phyloP scores from a whole-genome alignment of 2,329 filamentous ascomycete genomes.

The Hypoxylon sp. region DNA sequence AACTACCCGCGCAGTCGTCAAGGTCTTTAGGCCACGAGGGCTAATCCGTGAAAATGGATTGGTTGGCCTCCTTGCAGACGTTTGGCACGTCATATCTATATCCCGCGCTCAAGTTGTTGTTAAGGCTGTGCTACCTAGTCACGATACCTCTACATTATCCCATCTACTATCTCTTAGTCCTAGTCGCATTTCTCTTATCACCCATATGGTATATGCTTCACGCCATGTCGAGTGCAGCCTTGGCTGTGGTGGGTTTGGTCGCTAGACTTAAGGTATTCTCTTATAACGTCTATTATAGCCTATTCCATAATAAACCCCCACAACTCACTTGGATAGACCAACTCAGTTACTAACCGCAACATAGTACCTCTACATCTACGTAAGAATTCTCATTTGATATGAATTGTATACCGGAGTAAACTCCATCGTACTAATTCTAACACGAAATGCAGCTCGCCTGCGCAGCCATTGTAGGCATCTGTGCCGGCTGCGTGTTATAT shows the following conservation, averaged over 20 bases:
- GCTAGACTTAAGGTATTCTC: conserved; percentile 50
- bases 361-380: conserved; percentile 53
- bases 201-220: conserved; percentile 47
- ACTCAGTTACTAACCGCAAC: conserved; percentile 24
- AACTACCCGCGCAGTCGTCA: conserved; percentile 14
- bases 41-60: conserved; percentile 39
- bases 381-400: conserved; percentile 41
- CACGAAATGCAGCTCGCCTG: conserved; percentile 47
- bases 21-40: conserved; percentile 30
- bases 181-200: conserved; percentile 50
- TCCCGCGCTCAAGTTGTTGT: conserved; percentile 37
- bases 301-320: conserved; percentile 1
- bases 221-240: conserved; percentile 25
- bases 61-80: conserved; percentile 41
- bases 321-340: conserved; percentile 13
- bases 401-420: background rate
- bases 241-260: conserved; percentile 42
- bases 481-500: conserved; percentile 47
- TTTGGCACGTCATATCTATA: conserved; percentile 42
- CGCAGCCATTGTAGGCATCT: conserved; percentile 50
- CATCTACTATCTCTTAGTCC: conserved; percentile 37
- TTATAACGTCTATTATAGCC: conserved; percentile 21
- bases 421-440: conserved; percentile 22
- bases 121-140: conserved; percentile 45
- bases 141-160: conserved; percentile 51